Evolutionary conservation across 208 protist genomes (phyloP).

Genomic region (Trypanosoma mega): DNA sequence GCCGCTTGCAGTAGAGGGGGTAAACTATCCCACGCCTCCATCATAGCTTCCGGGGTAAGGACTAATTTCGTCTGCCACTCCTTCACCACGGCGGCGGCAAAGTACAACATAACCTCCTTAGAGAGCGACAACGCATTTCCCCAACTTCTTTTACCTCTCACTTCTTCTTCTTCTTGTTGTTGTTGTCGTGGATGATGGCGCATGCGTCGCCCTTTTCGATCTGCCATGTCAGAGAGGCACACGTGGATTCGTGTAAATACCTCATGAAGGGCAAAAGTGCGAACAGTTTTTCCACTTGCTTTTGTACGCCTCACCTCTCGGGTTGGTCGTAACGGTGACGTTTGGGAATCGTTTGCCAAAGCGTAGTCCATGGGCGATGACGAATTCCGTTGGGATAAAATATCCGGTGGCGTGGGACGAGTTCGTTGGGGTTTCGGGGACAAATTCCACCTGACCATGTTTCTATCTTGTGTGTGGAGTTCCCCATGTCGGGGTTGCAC

Average conservation of each 20-base stretch:
- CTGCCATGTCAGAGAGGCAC: not conserved
- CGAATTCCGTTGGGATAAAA: too few relatives aligned
- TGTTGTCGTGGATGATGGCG: too few relatives aligned
- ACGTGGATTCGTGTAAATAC: not conserved
- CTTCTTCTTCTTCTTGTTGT: not conserved
- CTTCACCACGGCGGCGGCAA: conserved; percentile 22
- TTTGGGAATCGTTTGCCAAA: too few relatives aligned
- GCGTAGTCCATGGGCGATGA: too few relatives aligned
- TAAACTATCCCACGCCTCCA: conserved; percentile 1
- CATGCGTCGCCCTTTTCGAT: too few relatives aligned
- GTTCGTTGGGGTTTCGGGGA: too few relatives aligned
- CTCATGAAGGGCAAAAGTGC: not conserved
- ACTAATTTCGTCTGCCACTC: conserved; percentile 5
- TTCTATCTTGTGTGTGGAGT: too few relatives aligned
- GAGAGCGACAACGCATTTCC: not conserved
- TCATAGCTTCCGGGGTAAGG: conserved; percentile 5
- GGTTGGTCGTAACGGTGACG: too few relatives aligned
- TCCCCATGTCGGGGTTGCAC: too few relatives aligned
- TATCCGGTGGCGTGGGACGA: too few relatives aligned
- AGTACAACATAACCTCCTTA: conserved; percentile 7
- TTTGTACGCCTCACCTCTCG: too few relatives aligned
- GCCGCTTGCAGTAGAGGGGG: conserved; percentile 13
- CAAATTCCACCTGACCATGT: too few relatives aligned
- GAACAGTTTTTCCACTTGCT: not conserved
- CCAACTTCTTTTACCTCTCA: not conserved